Evolutionary conservation across 1,139 yeast genomes (phyloP), one percentile per base, ranked within the genome.

Genomic region (Yamadazyma atlantica): DNA sequence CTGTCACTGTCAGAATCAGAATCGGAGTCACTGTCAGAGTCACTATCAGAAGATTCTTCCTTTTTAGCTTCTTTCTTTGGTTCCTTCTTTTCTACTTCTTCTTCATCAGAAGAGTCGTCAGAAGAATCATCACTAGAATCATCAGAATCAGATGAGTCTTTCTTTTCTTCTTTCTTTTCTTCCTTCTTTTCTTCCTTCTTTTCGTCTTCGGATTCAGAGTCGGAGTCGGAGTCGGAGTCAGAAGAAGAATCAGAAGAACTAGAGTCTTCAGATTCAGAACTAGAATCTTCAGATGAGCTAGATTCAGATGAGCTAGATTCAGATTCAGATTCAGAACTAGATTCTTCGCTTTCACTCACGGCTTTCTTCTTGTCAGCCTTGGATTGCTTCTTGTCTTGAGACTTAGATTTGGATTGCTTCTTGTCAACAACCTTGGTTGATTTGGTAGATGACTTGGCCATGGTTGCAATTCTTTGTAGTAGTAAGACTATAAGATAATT

Each of bases 21-120:
- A 14, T 29, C 33, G 3, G 35, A 32, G 11, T 30, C 37, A 16
- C 38, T 12, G 15, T 12, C 15, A 16, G 69, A 60, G 28, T 55
- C 61, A 11, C 63, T 53, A 27, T 53, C 39, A 18, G 61, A 54
- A 35, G 51, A 56, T 34, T 49, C 60, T 8, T 11, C 23, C 15
- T 69, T 60, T 27, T 55, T 60, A 11, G 62, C 53, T 26, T 53
- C 48, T 44, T 50, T 38, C 51, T 49, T 56, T 58, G 60, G 55
- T 45, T 45, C 45, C 41, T 33, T 49, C 39, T 60, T 17, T 14
- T 21, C 24, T n/a, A n/a, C n/a, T 22, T 27, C 19, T 24, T 25
- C 34, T 30, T 37, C 32, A 18, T 45, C 50, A 32, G 53, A 46
- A 25, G 41, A 48, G 15, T 49, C 43, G 33, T 33, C 44, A 19